phyloP scores from a whole-genome alignment of 1,284 basidiomycete species.

The Megacollybia platyphylla region DNA sequence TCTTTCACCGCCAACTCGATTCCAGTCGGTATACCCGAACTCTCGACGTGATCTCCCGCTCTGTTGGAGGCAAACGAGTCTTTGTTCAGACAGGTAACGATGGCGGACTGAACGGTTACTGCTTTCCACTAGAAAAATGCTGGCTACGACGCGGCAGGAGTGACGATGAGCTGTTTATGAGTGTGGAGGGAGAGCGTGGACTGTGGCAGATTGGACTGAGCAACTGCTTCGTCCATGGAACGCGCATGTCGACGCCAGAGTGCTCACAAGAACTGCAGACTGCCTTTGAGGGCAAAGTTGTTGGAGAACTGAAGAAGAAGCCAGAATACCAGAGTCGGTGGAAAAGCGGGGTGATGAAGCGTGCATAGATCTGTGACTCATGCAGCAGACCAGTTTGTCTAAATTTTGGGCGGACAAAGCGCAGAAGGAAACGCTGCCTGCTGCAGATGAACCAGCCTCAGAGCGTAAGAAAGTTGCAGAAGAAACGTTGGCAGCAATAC shows the following conservation, averaged over 20 bases:
- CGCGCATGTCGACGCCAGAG: conserved; percentile 9
- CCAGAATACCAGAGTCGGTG: not conserved
- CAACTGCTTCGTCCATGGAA: not conserved
- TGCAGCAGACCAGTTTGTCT: not conserved
- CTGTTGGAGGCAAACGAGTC: not conserved
- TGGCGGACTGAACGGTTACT: not conserved
- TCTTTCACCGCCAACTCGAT: not conserved
- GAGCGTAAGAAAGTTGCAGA: conserved; percentile 16
- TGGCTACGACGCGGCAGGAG: not conserved
- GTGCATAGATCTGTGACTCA: not conserved
- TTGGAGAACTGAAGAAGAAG: not conserved
- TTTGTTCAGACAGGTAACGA: not conserved
- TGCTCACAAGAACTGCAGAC: conserved; percentile 14
- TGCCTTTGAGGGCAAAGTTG: not conserved
- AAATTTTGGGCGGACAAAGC: not conserved
- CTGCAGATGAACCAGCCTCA: not conserved
- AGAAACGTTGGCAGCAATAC: conserved; percentile 20
- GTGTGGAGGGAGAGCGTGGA: not conserved
- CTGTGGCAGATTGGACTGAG: not conserved
- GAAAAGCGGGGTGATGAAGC: not conserved
- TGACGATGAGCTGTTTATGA: not conserved
- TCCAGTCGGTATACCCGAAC: not conserved
- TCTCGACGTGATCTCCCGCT: not conserved
- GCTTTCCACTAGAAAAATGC: not conserved
- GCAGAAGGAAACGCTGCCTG: not conserved